Evolutionary conservation across 768 basidiomycete genomes (phyloP).

Genomic region (Favolaschia claudopus): DNA sequence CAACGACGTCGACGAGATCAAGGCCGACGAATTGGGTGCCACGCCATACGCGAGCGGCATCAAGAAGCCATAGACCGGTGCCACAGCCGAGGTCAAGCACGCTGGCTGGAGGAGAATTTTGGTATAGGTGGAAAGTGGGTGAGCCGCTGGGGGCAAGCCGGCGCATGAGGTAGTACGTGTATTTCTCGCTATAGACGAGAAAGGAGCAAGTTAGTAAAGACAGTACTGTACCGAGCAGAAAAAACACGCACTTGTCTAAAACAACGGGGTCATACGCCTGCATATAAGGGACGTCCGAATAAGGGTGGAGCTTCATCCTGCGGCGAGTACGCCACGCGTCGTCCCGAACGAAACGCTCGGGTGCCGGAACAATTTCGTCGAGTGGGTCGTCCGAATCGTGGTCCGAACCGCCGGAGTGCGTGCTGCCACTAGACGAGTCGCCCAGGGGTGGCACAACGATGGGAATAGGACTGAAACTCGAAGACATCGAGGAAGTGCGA

Average conservation of each 20-base stretch:
- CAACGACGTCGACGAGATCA: constrained; percentile 62
- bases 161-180: constrained; percentile 60
- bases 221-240: constrained; percentile 6
- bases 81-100: constrained; percentile 85
- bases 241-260: constrained; percentile 62
- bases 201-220: constrained; percentile 17
- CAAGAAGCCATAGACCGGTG: constrained; percentile 69
- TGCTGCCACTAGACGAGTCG: no score
- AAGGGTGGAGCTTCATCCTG: constrained; percentile 65
- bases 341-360: constrained; percentile 39
- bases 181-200: constrained; percentile 60
- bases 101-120: constrained; percentile 53
- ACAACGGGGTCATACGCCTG: constrained; percentile 66
- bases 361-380: constrained; percentile 29
- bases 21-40: constrained; percentile 66
- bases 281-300: constrained; percentile 66
- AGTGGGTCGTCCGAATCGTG: no score
- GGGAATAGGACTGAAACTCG: neutral
- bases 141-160: constrained; percentile 60
- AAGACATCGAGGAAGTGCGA: constrained; percentile 13
- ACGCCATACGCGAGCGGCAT: constrained; percentile 71
- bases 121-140: constrained; percentile 67
- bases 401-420: no score
- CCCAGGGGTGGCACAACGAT: constrained; percentile 6
- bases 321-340: constrained; percentile 48